Percentiles rank a stretch among this genome's conserved stretches.
Conservation (phyloP, 2,329 filamentous ascomycete species). For the Gliomastix tumulicola region DNA sequence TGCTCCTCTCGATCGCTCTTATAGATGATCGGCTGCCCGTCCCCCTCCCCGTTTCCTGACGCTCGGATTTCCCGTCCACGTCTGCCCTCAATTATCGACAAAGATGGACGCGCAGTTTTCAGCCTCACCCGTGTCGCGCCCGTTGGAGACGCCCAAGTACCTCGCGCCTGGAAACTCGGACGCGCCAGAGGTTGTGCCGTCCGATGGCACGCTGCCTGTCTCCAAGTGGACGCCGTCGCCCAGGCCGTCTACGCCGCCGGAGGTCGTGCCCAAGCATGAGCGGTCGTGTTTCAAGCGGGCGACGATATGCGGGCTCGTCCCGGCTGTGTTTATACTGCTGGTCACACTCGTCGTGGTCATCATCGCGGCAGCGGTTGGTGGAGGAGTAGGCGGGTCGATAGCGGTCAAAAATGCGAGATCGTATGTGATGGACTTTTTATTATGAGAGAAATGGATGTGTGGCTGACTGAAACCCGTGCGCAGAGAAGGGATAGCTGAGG, state of each 20-base stretch:
- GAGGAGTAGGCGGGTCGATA: not conserved
- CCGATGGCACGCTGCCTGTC: not conserved
- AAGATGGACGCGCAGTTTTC: not conserved
- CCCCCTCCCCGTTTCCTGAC: not conserved
- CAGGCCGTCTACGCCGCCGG: not conserved
- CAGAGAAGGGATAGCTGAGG: not conserved
- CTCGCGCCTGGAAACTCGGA: not conserved
- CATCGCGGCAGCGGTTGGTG: not conserved
- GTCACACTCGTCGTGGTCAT: not conserved
- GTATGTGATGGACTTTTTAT: not conserved
- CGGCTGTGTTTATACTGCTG: not conserved
- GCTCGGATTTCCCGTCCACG: not conserved
- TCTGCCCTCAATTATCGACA: not conserved
- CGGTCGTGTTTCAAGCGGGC: not conserved
- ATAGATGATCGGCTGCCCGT: not conserved
- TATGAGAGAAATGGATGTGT: not conserved
- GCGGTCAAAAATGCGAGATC: conserved; percentile 1
- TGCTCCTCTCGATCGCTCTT: not conserved
- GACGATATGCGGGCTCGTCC: not conserved
- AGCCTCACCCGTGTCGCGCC: not conserved
- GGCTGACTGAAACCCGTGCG: not conserved
- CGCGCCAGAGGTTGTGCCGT: not conserved
- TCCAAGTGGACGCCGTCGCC: not conserved
- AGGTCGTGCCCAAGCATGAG: not conserved
- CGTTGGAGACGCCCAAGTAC: not conserved